phyloP scores from a whole-genome alignment of 78 protist species.

The Mantamonas sphyraenae region DNA sequence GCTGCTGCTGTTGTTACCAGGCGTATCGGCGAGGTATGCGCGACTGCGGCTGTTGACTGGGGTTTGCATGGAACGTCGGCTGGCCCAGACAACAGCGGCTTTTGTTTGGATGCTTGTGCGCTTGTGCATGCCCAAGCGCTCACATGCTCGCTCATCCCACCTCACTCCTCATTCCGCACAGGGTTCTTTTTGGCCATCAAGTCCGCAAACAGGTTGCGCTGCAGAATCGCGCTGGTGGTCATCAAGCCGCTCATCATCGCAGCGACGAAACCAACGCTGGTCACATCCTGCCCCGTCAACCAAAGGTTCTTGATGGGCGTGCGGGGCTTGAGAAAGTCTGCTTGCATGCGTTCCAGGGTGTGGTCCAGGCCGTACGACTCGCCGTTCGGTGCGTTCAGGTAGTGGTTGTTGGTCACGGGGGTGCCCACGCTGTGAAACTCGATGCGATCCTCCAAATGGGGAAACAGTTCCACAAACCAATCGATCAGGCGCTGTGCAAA shows the following conservation, averaged over 20 bases:
- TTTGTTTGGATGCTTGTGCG: too few species aligned
- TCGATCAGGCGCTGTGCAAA: neutral
- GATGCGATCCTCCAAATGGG: conserved; percentile 6
- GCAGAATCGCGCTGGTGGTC: neutral
- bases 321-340: neutral
- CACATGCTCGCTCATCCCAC: too few species aligned
- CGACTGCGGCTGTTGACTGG: too few species aligned
- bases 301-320: conserved; percentile 13
- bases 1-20: too few species aligned
- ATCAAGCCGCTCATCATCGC: conserved; percentile 11
- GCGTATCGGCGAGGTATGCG: too few species aligned
- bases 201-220: too few species aligned
- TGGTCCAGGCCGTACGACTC: conserved; percentile 13
- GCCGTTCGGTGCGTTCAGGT: neutral
- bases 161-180: too few species aligned
- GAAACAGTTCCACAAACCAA: neutral
- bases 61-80: too few species aligned
- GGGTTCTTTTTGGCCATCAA: too few species aligned
- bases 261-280: neutral
- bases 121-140: too few species aligned
- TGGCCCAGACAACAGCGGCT: too few species aligned
- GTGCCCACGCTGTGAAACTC: conserved; percentile 4
- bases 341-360: neutral
- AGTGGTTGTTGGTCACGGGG: conserved; percentile 15
- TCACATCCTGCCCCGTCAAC: conserved; percentile 11